Evolutionary conservation across 345 rosid genomes (phyloP), one percentile per base, ranked within the genome.

Genomic region (Noccaea caerulescens): DNA sequence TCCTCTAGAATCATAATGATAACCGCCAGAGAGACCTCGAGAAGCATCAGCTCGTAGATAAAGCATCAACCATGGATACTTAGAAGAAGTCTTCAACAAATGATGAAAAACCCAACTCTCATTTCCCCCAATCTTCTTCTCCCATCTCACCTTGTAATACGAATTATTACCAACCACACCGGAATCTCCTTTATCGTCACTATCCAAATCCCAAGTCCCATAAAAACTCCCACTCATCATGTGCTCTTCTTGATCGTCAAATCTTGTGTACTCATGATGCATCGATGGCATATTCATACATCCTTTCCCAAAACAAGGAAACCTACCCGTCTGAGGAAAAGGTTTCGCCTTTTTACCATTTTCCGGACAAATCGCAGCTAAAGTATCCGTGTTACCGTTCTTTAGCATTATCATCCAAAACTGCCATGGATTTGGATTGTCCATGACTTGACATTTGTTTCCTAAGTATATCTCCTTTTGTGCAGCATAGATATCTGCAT

Each of bases 341-440:
- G 90, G 79, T 44, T 78, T 83, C 1, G 83, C 73, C 66, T 64
- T 80, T 16, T 76, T 58, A 1, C 90, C 92, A 49, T 85, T 85
- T 57, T 82, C 77, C 1, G 89, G 92, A 67, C 88, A 85, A 52
- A 76, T 72, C 41, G 86, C 84, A 4, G 88, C 85, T 13, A 58
- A 39, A 10, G 90, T 84, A 62, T 82, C 90, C 60, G 82, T 83
- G 39, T 85, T 85, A 37, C 92, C 88, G 68, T 67, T 83, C 71
- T 87, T 87, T 44, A 87, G 84, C 89, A 85, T 87, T 75, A 82
- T 66, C 91, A 82, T 84, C 87, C 91, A 82, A 60, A 86, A 86
- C 5, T 86, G 87, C 88, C 88, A 84, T 50, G 88, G 89, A 63
- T 76, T 82, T 43, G 89, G 89, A 20, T 42, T 50, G 80, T 80